phyloP scores from a whole-genome alignment of 257 asterid genomes.

The Nicotiana noctiflora region DNA sequence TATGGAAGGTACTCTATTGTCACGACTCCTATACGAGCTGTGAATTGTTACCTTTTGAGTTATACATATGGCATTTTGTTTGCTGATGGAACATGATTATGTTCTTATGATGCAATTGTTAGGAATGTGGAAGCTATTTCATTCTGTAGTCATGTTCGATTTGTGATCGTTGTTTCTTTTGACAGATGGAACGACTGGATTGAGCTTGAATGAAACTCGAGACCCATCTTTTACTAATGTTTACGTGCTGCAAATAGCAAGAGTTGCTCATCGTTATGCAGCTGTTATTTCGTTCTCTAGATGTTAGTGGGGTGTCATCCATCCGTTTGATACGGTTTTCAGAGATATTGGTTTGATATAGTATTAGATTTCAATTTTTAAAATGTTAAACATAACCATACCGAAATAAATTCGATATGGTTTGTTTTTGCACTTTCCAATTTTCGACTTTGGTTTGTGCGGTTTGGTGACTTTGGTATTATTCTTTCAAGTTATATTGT shows the following conservation, averaged over 20 bases:
- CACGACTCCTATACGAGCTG: background rate
- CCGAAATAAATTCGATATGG: too few species aligned
- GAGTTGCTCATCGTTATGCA: background rate
- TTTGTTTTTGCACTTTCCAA: too few species aligned
- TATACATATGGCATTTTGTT: background rate
- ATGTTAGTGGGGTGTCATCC: background rate
- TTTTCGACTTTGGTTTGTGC: too few species aligned
- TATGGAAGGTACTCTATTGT: slow-evolving; percentile 74
- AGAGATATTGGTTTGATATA: too few species aligned
- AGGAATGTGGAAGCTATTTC: background rate
- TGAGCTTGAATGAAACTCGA: slow-evolving; percentile 21
- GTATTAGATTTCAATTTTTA: too few species aligned
- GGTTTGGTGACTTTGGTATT: too few species aligned
- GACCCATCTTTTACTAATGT: background rate
- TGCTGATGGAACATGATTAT: background rate
- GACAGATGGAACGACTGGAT: slow-evolving; percentile 66
- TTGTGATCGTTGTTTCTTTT: background rate
- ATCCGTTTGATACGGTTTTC: too few species aligned
- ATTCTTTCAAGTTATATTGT: too few species aligned
- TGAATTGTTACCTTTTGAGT: background rate
- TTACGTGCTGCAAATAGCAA: slow-evolving; percentile 1
- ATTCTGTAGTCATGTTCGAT: background rate
- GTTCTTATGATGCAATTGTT: background rate
- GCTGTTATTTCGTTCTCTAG: background rate
- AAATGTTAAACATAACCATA: too few species aligned